phyloP scores from a whole-genome alignment of 2,329 filamentous ascomycete species.

The Trichoderma pleuroti region DNA sequence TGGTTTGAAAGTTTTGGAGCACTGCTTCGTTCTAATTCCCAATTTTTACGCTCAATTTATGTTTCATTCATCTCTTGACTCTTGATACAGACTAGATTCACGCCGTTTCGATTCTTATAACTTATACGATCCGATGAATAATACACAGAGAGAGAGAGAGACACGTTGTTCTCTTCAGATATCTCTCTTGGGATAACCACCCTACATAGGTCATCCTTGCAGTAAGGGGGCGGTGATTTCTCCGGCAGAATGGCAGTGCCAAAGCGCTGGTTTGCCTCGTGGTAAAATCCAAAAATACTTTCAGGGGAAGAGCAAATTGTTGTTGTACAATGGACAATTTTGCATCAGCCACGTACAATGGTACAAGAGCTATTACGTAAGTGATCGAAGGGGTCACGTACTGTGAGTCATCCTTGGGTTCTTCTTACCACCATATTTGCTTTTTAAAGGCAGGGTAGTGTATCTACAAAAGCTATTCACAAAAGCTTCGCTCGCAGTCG shows the following conservation, averaged over 20 bases:
- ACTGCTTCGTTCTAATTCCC: too few species aligned
- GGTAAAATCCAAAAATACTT: fast-evolving
- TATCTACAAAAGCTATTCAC: fast-evolving
- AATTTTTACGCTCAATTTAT: neutral
- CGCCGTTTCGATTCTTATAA: neutral
- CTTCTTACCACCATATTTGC: neutral
- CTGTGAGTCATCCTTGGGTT: neutral
- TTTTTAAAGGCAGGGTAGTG: neutral
- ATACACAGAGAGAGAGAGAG: neutral
- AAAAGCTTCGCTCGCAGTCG: neutral
- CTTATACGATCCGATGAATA: neutral
- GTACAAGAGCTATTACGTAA: neutral
- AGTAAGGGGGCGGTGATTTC: neutral
- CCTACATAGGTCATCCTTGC: too few species aligned
- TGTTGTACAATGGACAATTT: neutral
- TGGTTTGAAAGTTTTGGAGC: neutral
- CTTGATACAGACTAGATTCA: neutral
- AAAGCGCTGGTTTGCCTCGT: neutral
- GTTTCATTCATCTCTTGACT: neutral
- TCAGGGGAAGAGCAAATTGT: neutral
- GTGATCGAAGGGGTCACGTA: neutral
- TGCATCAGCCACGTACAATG: neutral
- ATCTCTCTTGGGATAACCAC: neutral
- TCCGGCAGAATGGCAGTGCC: neutral
- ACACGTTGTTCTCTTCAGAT: neutral